Base-by-base conservation (phyloP, 2,329 filamentous ascomycete species). In the Samsoniella hepiali region DNA sequence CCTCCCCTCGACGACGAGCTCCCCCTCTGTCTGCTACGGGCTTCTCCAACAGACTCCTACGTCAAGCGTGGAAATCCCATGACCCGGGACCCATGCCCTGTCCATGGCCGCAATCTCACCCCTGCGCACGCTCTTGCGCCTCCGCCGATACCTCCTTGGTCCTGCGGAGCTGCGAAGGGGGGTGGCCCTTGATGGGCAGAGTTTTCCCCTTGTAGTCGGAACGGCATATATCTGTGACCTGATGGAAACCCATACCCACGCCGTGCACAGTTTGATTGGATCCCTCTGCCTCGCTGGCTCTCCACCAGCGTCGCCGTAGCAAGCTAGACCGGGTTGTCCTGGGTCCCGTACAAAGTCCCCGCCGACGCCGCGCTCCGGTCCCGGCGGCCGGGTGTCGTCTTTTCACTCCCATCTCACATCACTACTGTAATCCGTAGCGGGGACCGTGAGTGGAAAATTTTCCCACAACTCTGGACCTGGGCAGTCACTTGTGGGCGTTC, bases 121-220 rank as follows among this genome's bases (percentile, higher is more conserved):
- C 47, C 31, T 31, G 49, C 2, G 27, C 47, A 13, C 29, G 47
- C 47, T 31, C 6, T 31, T 50, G 34, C 22, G 22, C 22, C 22
- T 6, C 22, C 32, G 29, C 45, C 32, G 42, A 49, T 49, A 38
- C 34, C 57, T 51, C 22, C 45, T n/a, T 50, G 11, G 42, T 40
- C 45, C 8, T 31, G 57, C 34, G 58, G 56, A 49, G 44, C 45
- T 51, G 34, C 47, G 57, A 10, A 42, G 8, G n/a, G 47, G 27
- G 45, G 47, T 53, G 58, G 57, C 29, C 58, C 58, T 60, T 60
- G 45, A 60, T 53, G 47, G 47, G 58, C 58, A 60, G 58, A 44
- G 17, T 32, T 53, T 60, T 60, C 36, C 17, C 8, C 45, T 3
- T 42, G 10, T 47, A 47, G 44, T 47, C 44, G 6, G 8, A 8